A percentile compares a stretch with the other conserved stretches of the same genome.
Evolutionary conservation across 2,329 filamentous ascomycete species (phyloP).

Genomic region (Byssothecium circinans): DNA sequence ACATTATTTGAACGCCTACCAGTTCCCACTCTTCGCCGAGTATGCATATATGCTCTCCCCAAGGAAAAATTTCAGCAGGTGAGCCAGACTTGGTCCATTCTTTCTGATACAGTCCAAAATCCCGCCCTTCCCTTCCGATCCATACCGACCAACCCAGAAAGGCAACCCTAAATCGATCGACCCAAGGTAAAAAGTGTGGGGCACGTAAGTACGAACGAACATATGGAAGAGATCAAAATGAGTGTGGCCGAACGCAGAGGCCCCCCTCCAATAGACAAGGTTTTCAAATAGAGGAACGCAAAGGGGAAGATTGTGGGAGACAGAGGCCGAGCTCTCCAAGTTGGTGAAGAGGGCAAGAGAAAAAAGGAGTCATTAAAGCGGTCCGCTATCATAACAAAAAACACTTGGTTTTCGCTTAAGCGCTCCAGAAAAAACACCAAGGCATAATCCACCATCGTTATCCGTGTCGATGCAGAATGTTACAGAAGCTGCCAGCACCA

Average conservation of each 20-base stretch:
- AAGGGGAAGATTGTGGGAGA: not conserved
- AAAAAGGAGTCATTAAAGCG: not conserved
- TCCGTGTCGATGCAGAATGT: not conserved
- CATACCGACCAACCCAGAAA: not conserved
- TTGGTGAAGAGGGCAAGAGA: no score
- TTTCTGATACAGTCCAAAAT: not conserved
- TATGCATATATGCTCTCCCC: not conserved
- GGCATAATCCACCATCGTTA: not conserved
- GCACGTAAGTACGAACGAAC: not conserved
- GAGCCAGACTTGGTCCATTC: no score
- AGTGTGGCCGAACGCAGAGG: not conserved
- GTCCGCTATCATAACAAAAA: constrained; percentile 7
- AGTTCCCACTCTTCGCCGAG: not conserved
- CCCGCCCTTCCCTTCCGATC: not conserved
- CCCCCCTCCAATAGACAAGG: not conserved
- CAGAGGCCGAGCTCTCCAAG: not conserved
- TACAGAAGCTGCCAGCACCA: not conserved
- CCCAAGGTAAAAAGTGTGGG: not conserved
- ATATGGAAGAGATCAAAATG: constrained; percentile 8
- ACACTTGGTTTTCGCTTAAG: constrained; percentile 2
- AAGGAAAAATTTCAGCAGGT: not conserved
- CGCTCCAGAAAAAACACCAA: constrained; percentile 1
- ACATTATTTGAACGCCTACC: not conserved
- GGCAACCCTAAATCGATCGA: not conserved
- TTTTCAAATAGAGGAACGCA: no score